Evolutionary conservation across 495 filamentous ascomycete genomes (phyloP), one percentile per base, ranked within the genome.

Genomic region (Daldinia bambusicola): DNA sequence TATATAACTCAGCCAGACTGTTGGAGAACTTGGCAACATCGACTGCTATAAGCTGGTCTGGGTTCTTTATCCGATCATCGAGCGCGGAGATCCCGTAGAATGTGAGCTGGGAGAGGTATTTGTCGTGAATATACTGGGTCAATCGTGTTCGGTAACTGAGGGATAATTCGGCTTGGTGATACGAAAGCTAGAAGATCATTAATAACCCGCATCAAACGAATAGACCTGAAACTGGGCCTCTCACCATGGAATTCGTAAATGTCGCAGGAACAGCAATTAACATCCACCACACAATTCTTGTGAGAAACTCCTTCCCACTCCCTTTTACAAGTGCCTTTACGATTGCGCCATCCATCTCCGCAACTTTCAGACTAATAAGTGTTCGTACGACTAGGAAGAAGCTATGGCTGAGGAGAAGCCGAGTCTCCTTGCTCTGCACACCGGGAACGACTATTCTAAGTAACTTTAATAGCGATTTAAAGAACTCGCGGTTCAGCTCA

Each of bases 171-270:
- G 94, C 95, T 81, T 99, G 95, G 78, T 99, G 95, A 75, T 97
- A 99, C 4, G 93, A 94, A n/a, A 99, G 85, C 92, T 94, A 79
- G 14, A 2, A 32, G 18, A 8, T 20, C 6, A 50, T 76, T 48
- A 71, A 51, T 48, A 61, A 10, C 48, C 53, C 31, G 7, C 10
- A 18, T 8, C 26, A 1, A 53, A 22, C 26, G 0, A 53, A 22
- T 30, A 43, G 14, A 20, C 16, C 31, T n/a, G 6, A 20, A 26
- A 43, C 9, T 41, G 5, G 16, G 41, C 43, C 51, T 30, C 90
- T 77, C 78, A 96, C 92, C 96, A 98, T 98, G 1, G 95, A 98
- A 80, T 99, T 99, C 26, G 95, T 99, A 72, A 98, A 99, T 0
- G 96, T 98, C 16, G 95, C 96, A 4, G 95, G 95, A n/a, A 99